A percentile compares a stretch with the other conserved stretches of the same genome.
These are phyloP conservation scores for Lyophyllum atratum DNA, from an alignment of 768 basidiomycete species.

Conservation along the genomic window DNA sequence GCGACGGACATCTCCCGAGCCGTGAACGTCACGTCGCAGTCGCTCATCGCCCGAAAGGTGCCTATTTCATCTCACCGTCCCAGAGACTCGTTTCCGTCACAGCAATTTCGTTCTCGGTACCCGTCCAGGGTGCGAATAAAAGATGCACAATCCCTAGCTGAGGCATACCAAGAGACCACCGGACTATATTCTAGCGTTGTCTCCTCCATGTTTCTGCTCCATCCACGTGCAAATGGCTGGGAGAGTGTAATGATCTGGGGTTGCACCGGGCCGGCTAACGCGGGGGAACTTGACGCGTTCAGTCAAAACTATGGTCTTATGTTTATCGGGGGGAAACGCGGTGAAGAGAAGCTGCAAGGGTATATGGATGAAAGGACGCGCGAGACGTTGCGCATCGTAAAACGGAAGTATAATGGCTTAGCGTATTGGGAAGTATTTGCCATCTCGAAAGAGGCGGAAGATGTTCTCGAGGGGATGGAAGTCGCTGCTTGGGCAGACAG, in stretches of 20 bases:
- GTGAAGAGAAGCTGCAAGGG: too few species aligned
- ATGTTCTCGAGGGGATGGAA: background rate
- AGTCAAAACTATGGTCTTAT: constrained; percentile 1
- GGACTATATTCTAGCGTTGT: background rate
- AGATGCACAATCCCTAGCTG: background rate
- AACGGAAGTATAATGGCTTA: background rate
- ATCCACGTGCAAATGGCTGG: background rate
- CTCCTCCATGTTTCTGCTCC: background rate
- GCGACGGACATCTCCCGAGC: background rate
- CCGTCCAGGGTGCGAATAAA: background rate
- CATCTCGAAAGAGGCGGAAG: background rate
- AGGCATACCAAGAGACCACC: background rate
- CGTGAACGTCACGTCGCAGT: background rate
- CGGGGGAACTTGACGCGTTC: background rate
- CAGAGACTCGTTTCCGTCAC: background rate
- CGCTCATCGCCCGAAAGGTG: background rate
- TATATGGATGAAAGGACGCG: background rate
- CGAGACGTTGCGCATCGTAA: background rate
- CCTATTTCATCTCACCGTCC: background rate
- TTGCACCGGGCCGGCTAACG: too few species aligned
- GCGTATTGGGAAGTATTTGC: constrained; percentile 10
- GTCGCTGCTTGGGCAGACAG: background rate
- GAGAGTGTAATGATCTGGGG: background rate
- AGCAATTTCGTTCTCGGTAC: background rate
- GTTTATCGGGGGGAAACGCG: too few species aligned